phyloP scores from a whole-genome alignment of 441 rosid genomes.

The Geranium incanum region DNA sequence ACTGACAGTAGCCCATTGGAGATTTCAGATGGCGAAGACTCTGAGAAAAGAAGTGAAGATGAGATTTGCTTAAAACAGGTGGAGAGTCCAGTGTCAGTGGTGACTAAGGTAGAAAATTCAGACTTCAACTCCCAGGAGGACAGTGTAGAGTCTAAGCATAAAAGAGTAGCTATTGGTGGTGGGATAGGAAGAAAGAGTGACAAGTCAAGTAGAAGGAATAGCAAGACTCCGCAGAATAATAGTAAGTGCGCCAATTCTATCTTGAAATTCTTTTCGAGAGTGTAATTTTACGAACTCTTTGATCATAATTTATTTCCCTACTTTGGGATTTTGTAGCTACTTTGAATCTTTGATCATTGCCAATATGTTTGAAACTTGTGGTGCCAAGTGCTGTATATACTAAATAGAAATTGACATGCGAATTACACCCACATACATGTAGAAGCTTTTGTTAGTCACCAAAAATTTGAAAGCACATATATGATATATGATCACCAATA shows the following conservation, averaged over 20 bases:
- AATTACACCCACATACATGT: too few species aligned
- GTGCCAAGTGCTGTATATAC: too few species aligned
- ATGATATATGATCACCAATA: too few species aligned
- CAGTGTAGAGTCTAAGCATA: slow-evolving; percentile 36
- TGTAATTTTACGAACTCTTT: slow-evolving; percentile 20
- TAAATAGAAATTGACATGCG: too few species aligned
- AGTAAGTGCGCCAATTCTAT: slow-evolving; percentile 21
- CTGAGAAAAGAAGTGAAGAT: slow-evolving; percentile 22
- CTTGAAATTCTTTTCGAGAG: slow-evolving; percentile 51
- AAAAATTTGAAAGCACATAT: too few species aligned
- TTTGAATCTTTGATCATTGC: neutral
- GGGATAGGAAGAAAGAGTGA: slow-evolving; percentile 27
- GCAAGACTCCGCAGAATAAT: slow-evolving; percentile 13
- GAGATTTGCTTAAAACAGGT: slow-evolving; percentile 17
- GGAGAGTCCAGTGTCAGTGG: slow-evolving; percentile 32
- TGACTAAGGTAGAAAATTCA: slow-evolving; percentile 27
- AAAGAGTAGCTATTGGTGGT: slow-evolving; percentile 18
- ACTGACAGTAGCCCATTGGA: neutral
- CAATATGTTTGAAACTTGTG: too few species aligned
- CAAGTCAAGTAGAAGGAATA: slow-evolving; percentile 33
- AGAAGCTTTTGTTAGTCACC: too few species aligned
- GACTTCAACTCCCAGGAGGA: slow-evolving; percentile 38
- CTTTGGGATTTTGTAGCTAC: neutral
- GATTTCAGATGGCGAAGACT: slow-evolving; percentile 12
- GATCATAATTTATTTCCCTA: neutral